Base-by-base conservation (phyloP, 345 rosid species). In the Noccaea bulbosa region DNA sequence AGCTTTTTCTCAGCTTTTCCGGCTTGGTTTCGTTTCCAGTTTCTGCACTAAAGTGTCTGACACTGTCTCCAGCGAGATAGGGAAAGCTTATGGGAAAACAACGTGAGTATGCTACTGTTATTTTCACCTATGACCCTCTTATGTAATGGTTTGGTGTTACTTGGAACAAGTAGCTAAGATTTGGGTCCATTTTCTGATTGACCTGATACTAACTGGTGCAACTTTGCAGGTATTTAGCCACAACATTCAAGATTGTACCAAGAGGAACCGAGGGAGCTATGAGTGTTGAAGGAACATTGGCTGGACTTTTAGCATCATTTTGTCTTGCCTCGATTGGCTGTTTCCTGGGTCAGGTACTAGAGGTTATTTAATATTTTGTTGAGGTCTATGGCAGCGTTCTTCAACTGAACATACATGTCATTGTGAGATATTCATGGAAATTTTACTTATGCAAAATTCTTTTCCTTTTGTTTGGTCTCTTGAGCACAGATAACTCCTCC, bases 181-280 rank as follows among this genome's bases (percentile, higher is more conserved):
- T 46, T 39, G 66, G 35, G 59, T 22, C 14, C 14, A 14, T 24
- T 15, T 50, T 44, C 46, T 39, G 45, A 16, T 30, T 51, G 24
- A 32, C 33, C 6, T 11, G 8, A 47, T 60, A 22, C 57, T 74
- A 35, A 74, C 49, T 24, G 30, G 3, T 47, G 45, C 4, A n/a
- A 53, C 12, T n/a, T 62, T 62, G 54, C 67, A 76, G 75, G 85
- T 94, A 89, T 74, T 81, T 94, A 67, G 97, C 86, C 49, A 94
- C 99, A 22, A 86, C 83, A 11, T 83, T 94, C 54, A 88, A 87
- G 82, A 79, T 91, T 14, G 99, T 91, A 71, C 97, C 97, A 50
- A 84, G 93, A 76, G 99, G 98, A 76, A 89, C 97, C 0, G 99
- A 94, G 79, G 99, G 99, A 53, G 99, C 97, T 71, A 83, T 94